Evolutionary conservation across 2,329 filamentous ascomycete genomes (phyloP).

Genomic region (Nannizziopsis barbatae): DNA sequence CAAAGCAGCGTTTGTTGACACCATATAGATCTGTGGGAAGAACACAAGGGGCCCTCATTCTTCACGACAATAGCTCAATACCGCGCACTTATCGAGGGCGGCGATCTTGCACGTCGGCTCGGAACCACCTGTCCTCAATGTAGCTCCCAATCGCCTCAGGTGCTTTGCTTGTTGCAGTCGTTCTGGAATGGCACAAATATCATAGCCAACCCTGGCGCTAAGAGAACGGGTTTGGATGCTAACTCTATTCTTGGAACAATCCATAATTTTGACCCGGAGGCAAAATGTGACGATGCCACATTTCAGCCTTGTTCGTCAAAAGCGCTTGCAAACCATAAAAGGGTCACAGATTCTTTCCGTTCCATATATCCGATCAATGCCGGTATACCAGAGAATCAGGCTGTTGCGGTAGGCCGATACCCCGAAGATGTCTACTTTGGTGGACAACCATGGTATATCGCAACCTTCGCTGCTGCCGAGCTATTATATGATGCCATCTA

Average conservation of each 20-base stretch:
- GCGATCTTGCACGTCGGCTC: slow-evolving; percentile 51
- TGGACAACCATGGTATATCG: slow-evolving; percentile 71
- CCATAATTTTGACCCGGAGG: slow-evolving; percentile 56
- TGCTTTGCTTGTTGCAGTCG: slow-evolving; percentile 61
- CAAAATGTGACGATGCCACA: slow-evolving; percentile 55
- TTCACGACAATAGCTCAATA: slow-evolving; percentile 62
- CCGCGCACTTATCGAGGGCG: slow-evolving; percentile 50
- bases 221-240: slow-evolving; percentile 57
- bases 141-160: slow-evolving; percentile 52
- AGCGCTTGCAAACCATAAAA: slow-evolving; percentile 64
- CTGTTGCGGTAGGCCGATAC: slow-evolving; percentile 56
- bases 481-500: slow-evolving; percentile 65
- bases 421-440: slow-evolving; percentile 62
- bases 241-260: slow-evolving; percentile 59
- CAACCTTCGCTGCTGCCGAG: slow-evolving; percentile 64
- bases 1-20: slow-evolving; percentile 10
- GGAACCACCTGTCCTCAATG: slow-evolving; percentile 53
- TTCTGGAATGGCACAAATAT: slow-evolving; percentile 63
- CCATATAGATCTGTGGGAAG: slow-evolving; percentile 58
- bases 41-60: slow-evolving; percentile 63
- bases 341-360: slow-evolving; percentile 64
- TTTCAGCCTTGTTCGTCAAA: slow-evolving; percentile 64
- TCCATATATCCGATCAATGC: slow-evolving; percentile 58
- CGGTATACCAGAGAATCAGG: slow-evolving; percentile 48
- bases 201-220: slow-evolving; percentile 55